A percentile compares a stretch with the other conserved stretches of the same genome.
Conservation (phyloP, 352 stramenopile genomes). For the Albugo laibachii region DNA sequence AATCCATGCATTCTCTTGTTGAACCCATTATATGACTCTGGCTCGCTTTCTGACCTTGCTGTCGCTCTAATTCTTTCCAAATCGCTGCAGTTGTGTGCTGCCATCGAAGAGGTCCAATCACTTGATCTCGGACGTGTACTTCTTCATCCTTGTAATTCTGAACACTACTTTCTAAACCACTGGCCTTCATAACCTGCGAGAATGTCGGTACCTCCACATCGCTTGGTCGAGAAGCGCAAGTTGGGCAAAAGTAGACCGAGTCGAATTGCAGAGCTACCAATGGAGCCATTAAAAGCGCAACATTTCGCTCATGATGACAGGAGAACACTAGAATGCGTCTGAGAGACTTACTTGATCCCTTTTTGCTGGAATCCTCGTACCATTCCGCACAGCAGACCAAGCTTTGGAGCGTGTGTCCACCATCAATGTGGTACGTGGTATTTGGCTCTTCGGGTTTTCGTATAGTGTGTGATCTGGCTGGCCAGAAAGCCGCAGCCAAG, state of each 20-base stretch:
- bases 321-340: slow-evolving; percentile 51
- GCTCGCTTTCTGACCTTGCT: no score
- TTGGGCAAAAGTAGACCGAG: slow-evolving; percentile 58
- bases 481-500: slow-evolving; percentile 51
- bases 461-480: slow-evolving; percentile 39
- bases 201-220: slow-evolving; percentile 46
- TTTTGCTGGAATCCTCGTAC: slow-evolving; percentile 20
- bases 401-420: slow-evolving; percentile 70
- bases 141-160: slow-evolving; percentile 21
- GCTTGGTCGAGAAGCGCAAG: slow-evolving; percentile 33
- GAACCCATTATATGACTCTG: no score
- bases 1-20: not conserved
- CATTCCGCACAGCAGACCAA: slow-evolving; percentile 55
- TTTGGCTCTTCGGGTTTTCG: slow-evolving; percentile 9
- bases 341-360: not conserved
- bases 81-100: slow-evolving; percentile 13
- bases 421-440: slow-evolving; percentile 60
- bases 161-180: slow-evolving; percentile 17
- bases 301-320: slow-evolving; percentile 69
- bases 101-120: slow-evolving; percentile 18
- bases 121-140: slow-evolving; percentile 4
- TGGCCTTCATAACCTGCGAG: slow-evolving; percentile 28
- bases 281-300: slow-evolving; percentile 35
- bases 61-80: no score
- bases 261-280: slow-evolving; percentile 31